These are phyloP conservation scores for Amesomyces nigricolor DNA, from an alignment of 2,329 filamentous ascomycete species.

Conservation along the genomic window DNA sequence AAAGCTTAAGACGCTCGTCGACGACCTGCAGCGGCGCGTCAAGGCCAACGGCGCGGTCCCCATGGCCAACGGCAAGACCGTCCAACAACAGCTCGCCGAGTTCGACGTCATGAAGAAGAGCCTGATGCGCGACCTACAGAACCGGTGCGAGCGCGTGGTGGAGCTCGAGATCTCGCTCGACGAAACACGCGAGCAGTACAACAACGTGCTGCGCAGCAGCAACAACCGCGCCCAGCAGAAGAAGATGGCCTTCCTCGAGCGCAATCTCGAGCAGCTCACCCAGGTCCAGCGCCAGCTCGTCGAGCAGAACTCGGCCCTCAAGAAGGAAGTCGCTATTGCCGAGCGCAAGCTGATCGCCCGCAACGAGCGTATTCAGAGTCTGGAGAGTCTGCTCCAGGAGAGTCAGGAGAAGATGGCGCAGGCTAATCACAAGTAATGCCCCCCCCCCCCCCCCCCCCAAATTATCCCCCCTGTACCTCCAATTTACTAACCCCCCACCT, in stretches of 20 bases:
- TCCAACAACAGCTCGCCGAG: slow-evolving; percentile 96
- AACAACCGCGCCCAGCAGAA: slow-evolving; percentile 99
- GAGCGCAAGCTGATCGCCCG: slow-evolving; percentile 94
- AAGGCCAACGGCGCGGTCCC: slow-evolving; percentile 57
- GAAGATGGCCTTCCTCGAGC: slow-evolving; percentile 99
- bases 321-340: slow-evolving; percentile 98
- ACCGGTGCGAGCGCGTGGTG: slow-evolving; percentile 94
- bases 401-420: slow-evolving; percentile 97
- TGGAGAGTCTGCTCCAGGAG: slow-evolving; percentile 88
- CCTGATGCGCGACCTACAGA: slow-evolving; percentile 96
- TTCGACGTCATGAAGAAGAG: slow-evolving; percentile 99
- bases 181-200: slow-evolving; percentile 97
- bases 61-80: slow-evolving; percentile 77
- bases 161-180: slow-evolving; percentile 97
- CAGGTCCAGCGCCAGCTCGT: slow-evolving; percentile 96
- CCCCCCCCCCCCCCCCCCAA: slow-evolving; percentile 7
- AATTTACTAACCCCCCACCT: neutral
- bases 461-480: neutral
- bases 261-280: slow-evolving; percentile 95
- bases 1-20: slow-evolving; percentile 72
- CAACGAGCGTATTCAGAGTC: slow-evolving; percentile 92
- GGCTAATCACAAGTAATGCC: slow-evolving; percentile 87
- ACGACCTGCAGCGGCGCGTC: slow-evolving; percentile 69
- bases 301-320: slow-evolving; percentile 92
- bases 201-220: slow-evolving; percentile 91